Percentiles rank a stretch among this genome's conserved stretches.
Evolutionary conservation across 2,329 filamentous ascomycete genomes (phyloP).

Genomic region (Nectriaceae sp.): DNA sequence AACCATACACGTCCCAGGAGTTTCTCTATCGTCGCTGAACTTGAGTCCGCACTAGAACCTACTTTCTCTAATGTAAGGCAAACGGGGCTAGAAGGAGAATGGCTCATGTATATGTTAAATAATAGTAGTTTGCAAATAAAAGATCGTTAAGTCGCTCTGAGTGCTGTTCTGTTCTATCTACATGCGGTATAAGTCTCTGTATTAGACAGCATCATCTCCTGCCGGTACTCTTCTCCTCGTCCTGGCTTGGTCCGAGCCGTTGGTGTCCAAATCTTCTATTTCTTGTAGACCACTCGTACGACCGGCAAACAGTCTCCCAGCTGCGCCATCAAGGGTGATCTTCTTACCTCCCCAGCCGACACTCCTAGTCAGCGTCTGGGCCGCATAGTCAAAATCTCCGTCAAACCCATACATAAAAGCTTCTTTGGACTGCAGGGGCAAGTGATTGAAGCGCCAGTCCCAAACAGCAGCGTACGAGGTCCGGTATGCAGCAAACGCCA

Average conservation of each 20-base stretch:
- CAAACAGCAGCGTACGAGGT: conserved; percentile 69
- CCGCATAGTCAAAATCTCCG: conserved; percentile 16
- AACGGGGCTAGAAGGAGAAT: too few species aligned
- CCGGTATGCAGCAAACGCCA: conserved; percentile 65
- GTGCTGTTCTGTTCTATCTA: too few species aligned
- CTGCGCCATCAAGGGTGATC: conserved; percentile 15
- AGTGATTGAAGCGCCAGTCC: conserved; percentile 70
- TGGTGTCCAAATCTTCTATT: conserved; percentile 16
- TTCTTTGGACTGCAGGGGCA: conserved; percentile 54
- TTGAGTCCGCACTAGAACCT: too few species aligned
- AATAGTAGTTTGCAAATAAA: too few species aligned
- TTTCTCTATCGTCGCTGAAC: too few species aligned
- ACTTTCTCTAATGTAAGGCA: too few species aligned
- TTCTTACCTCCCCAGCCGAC: conserved; percentile 30
- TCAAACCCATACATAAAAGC: conserved; percentile 32
- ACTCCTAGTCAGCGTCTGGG: conserved; percentile 24
- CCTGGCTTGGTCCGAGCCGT: conserved; percentile 5
- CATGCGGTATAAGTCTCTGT: too few species aligned
- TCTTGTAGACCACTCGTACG: conserved; percentile 20
- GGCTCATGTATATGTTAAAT: too few species aligned
- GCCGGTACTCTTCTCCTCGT: conserved; percentile 14
- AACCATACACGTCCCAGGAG: too few species aligned
- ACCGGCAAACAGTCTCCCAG: conserved; percentile 11
- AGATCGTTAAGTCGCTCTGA: too few species aligned
- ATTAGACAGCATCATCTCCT: conserved; percentile 22